A percentile compares a stretch with the other conserved stretches of the same genome.
These are phyloP conservation scores for Pelargonium fulgidum DNA, from an alignment of 441 rosid genomes.

Conservation along the genomic window DNA sequence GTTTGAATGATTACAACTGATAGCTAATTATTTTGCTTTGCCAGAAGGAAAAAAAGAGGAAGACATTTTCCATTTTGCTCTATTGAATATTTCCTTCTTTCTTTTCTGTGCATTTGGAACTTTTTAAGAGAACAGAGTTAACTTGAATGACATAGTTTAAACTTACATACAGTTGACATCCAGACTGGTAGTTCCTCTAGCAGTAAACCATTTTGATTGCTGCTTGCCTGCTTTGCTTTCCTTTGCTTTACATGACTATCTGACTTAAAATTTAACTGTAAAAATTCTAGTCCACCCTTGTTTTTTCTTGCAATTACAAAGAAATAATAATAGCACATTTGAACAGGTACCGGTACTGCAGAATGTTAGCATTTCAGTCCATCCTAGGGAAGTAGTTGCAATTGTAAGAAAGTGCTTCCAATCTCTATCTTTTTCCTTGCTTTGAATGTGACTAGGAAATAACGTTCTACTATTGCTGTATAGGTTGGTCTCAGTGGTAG, in stretches of 20 bases:
- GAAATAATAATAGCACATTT: conserved; percentile 7
- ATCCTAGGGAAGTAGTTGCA: conserved; percentile 85
- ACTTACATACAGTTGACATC: too few relatives aligned
- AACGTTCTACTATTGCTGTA: conserved; percentile 22
- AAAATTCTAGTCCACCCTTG: not conserved
- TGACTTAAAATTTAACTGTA: not conserved
- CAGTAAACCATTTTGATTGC: not conserved
- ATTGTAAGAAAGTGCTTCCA: conserved; percentile 41
- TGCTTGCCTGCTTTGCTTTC: not conserved
- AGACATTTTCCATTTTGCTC: not conserved
- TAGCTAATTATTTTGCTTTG: not conserved
- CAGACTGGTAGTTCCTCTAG: not conserved
- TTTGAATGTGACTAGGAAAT: conserved; percentile 13
- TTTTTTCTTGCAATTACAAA: not conserved
- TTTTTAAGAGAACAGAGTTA: not conserved
- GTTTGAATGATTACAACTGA: not conserved
- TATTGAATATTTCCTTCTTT: not conserved
- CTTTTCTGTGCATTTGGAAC: not conserved
- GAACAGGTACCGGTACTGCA: conserved; percentile 66
- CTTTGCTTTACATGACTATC: not conserved
- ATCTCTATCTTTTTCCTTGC: conserved; percentile 12
- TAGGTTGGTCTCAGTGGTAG: conserved; percentile 98
- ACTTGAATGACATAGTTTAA: too few relatives aligned
- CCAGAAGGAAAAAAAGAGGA: not conserved
- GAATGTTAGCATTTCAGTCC: conserved; percentile 50